Evolutionary conservation across 163 green algal species (phyloP), one percentile per base, ranked within the genome.

Genomic region (Chloromonas sp.): DNA sequence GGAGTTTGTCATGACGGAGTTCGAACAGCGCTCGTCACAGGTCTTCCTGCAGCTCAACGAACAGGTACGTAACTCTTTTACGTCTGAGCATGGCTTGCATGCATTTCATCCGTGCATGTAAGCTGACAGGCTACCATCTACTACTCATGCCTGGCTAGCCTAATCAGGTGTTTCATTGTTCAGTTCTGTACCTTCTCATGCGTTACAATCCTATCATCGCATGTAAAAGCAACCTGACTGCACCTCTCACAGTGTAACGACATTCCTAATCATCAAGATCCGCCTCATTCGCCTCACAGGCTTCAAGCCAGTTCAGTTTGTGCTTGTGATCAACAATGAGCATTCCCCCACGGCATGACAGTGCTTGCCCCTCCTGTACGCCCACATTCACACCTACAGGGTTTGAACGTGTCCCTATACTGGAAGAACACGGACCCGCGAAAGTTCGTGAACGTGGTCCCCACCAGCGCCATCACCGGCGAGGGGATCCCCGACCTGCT

Each of bases 351-450:
- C 36, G 36, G 36, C 36, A 36, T 36, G 36, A 36, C 36, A 36
- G 36, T 83, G 80, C 79, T 2, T 82, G 79, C 79, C 79, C 3
- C 14, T 5, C 59, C 15, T 70, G 80, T 74, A 74, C 11, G 66
- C 66, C 66, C 66, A 74, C 36, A 36, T 74, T 74, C 66, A 74
- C 66, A 11, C 66, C 66, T 11, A 74, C 87, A 95, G 93, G 97
- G 97, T 14, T 90, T 99, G 8, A 99, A 99, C 88, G 95, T 98
- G 82, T 92, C 95, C 60, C 92, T 98, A 57, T 99, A 99, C 92
- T 99, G 96, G 95, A 95, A 98, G 88, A 99, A 99, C 92, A 89
- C 93, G 0, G 97, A 99, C 89, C 89, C 93, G 1, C 91, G 95
- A 59, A 94, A 92, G 82, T 98, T 94, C 83, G 92, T 99, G 83